A percentile compares a stretch with the other conserved stretches of the same genome.
Evolutionary conservation across 345 rosid species (phyloP).

Genomic region (Limnanthes douglasii): DNA sequence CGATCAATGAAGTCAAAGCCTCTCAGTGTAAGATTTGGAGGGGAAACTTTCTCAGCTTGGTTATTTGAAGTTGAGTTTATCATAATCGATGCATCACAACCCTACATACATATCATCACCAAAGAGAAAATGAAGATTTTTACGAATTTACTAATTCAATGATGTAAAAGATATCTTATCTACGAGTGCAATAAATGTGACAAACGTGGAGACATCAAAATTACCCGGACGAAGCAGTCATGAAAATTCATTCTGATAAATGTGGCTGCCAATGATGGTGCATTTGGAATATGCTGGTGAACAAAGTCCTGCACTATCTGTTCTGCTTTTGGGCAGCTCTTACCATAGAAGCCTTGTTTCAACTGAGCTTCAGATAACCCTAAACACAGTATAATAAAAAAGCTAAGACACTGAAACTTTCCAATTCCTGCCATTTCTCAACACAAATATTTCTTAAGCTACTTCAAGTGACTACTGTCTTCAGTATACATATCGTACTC

Average conservation of each 20-base stretch:
- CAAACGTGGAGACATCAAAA: background rate
- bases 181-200: too few relatives aligned
- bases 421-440: too few relatives aligned
- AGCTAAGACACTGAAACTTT: too few relatives aligned
- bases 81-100: slow-evolving; percentile 72
- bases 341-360: slow-evolving; percentile 36
- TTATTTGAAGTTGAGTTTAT: slow-evolving; percentile 42
- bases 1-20: slow-evolving; percentile 50
- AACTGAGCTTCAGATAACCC: slow-evolving; percentile 34
- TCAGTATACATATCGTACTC: too few relatives aligned
- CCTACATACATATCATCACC: too few relatives aligned
- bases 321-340: slow-evolving; percentile 75
- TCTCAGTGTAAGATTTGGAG: slow-evolving; percentile 49
- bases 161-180: too few relatives aligned
- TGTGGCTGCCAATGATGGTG: slow-evolving; percentile 66
- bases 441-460: too few relatives aligned
- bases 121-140: too few relatives aligned
- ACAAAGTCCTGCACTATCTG: slow-evolving; percentile 41
- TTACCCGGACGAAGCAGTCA: slow-evolving; percentile 76
- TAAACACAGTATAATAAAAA: too few relatives aligned
- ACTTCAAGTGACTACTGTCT: too few relatives aligned
- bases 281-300: slow-evolving; percentile 37
- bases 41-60: slow-evolving; percentile 34
- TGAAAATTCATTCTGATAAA: slow-evolving; percentile 82
- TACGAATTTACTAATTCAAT: too few relatives aligned